phyloP scores from a whole-genome alignment of 2,329 filamentous ascomycete genomes.

The Mycosphaerelloides madeirae region DNA sequence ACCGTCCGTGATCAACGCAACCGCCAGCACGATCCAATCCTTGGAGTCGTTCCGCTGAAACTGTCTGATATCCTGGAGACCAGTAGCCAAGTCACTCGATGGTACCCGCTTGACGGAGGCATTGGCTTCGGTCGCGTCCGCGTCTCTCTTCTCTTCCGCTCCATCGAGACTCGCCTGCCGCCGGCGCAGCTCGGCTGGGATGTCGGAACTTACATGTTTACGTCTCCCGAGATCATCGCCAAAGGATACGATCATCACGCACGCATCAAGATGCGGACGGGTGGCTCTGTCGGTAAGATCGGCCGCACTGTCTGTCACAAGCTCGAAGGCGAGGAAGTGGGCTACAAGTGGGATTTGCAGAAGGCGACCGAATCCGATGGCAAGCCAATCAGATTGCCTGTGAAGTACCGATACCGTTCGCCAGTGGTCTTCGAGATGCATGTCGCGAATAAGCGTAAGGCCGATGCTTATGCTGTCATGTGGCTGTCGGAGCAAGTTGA shows the following conservation, averaged over 20 bases:
- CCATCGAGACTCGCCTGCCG: slow-evolving; percentile 80
- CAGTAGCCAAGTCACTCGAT: slow-evolving; percentile 78
- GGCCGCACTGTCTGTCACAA: slow-evolving; percentile 58
- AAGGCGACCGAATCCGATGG: slow-evolving; percentile 22
- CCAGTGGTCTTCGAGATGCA: slow-evolving; percentile 88
- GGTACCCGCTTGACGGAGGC: slow-evolving; percentile 95
- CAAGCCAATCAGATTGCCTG: slow-evolving; percentile 68
- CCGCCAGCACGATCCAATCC: slow-evolving; percentile 87
- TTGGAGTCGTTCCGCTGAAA: slow-evolving; percentile 86
- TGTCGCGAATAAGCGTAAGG: slow-evolving; percentile 60
- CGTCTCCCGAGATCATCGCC: slow-evolving; percentile 64
- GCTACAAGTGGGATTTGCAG: slow-evolving; percentile 55
- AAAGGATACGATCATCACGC: slow-evolving; percentile 56
- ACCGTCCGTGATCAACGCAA: slow-evolving; percentile 85
- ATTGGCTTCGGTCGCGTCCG: slow-evolving; percentile 84
- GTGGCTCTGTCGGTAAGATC: slow-evolving; percentile 72
- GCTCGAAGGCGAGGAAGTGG: slow-evolving; percentile 50
- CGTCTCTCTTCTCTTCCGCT: slow-evolving; percentile 84
- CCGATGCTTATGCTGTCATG: slow-evolving; percentile 71
- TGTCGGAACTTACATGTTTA: slow-evolving; percentile 88
- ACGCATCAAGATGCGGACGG: slow-evolving; percentile 75
- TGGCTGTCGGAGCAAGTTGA: slow-evolving; percentile 86
- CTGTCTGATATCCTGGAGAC: slow-evolving; percentile 83
- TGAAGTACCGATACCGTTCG: slow-evolving; percentile 84
- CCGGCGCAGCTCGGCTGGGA: slow-evolving; percentile 86